These are phyloP conservation scores for Oenanthe sinensis DNA, from an alignment of 129 eudicot genomes.

Conservation along the genomic window DNA sequence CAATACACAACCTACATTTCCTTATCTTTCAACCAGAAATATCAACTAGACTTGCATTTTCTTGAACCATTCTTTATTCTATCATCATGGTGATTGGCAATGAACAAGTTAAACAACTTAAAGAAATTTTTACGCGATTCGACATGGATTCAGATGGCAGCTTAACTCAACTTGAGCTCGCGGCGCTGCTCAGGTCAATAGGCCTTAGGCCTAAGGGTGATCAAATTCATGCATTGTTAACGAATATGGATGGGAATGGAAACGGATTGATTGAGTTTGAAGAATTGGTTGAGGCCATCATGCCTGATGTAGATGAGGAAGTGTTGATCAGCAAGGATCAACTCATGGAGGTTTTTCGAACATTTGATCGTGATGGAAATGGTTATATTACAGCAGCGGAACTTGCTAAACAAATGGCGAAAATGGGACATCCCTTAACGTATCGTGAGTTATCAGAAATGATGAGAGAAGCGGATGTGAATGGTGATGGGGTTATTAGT, in stretches of 20 bases:
- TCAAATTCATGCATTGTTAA: constrained; percentile 6
- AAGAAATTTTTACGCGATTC: constrained; percentile 42
- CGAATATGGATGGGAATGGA: constrained; percentile 13
- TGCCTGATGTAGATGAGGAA: constrained; percentile 13
- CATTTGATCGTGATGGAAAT: constrained; percentile 18
- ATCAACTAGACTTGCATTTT: neutral
- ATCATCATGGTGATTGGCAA: neutral
- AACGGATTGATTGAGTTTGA: constrained; percentile 11
- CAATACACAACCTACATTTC: neutral
- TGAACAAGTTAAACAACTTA: constrained; percentile 33
- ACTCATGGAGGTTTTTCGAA: constrained; percentile 13
- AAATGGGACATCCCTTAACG: constrained; percentile 16
- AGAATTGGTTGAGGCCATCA: constrained; percentile 15
- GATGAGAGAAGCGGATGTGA: constrained; percentile 23
- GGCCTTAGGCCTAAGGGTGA: constrained; percentile 19
- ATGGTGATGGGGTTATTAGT: constrained; percentile 26
- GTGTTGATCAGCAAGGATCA: constrained; percentile 17
- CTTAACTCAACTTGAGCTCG: constrained; percentile 59
- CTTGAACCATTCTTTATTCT: constrained; percentile 1
- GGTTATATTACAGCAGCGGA: constrained; percentile 20
- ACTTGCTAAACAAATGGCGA: constrained; percentile 24
- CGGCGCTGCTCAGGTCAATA: constrained; percentile 44
- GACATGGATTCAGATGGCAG: constrained; percentile 61
- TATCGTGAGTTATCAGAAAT: constrained; percentile 18
- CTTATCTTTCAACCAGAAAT: neutral